A percentile compares a stretch with the other conserved stretches of the same genome.
Conservation (phyloP, 495 filamentous ascomycete genomes). For the Gamarada debralockiae region DNA sequence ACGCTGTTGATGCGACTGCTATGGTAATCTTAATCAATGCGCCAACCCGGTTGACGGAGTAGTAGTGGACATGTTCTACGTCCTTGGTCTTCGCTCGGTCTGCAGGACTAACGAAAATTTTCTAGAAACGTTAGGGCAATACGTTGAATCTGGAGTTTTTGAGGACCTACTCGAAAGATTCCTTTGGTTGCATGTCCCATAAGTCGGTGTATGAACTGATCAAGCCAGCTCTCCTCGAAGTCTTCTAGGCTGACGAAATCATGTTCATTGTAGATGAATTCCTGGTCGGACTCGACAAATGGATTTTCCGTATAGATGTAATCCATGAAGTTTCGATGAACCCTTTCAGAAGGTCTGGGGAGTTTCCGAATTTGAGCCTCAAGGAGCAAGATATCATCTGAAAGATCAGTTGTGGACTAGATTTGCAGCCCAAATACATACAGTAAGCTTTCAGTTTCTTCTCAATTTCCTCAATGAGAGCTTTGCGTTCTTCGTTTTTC, state of each 20-base stretch:
- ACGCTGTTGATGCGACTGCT: slow-evolving; percentile 1
- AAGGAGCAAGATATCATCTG: not conserved
- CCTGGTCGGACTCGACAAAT: not conserved
- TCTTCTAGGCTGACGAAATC: slow-evolving; percentile 5
- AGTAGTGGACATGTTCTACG: not conserved
- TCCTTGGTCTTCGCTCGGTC: slow-evolving; percentile 1
- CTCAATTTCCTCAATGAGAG: slow-evolving; percentile 1
- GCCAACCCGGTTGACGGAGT: not conserved
- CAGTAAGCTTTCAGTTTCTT: slow-evolving; percentile 4
- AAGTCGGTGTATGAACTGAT: slow-evolving; percentile 2
- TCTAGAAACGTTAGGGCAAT: not conserved
- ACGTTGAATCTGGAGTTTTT: too few species aligned
- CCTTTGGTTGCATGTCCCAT: not conserved
- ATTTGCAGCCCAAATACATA: not conserved
- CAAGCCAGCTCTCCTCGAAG: not conserved
- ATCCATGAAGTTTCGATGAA: slow-evolving; percentile 2
- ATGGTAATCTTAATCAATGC: slow-evolving; percentile 2
- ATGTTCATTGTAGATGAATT: slow-evolving; percentile 6
- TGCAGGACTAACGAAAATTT: not conserved
- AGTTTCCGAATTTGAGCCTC: slow-evolving; percentile 1
- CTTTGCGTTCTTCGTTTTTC: not conserved
- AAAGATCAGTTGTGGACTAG: not conserved
- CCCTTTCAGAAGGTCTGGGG: not conserved
- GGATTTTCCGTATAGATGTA: slow-evolving; percentile 2
- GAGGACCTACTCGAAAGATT: slow-evolving; percentile 3